phyloP scores from a whole-genome alignment of 495 filamentous ascomycete genomes.

The Pseudoneurospora amorphoporcata region DNA sequence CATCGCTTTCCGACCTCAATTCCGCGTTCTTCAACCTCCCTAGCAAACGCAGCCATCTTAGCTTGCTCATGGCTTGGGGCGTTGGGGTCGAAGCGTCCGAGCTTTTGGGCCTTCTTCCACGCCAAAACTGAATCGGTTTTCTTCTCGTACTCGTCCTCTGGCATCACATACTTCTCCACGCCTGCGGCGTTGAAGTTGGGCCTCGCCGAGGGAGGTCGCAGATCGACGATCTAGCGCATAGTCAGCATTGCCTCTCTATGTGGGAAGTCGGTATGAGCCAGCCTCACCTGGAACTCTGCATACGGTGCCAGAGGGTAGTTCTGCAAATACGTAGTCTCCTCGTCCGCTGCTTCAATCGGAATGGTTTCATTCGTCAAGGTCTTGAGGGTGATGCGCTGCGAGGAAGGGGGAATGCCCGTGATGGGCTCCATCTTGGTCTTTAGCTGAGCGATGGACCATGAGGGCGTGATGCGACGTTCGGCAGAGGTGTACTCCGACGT shows the following conservation, averaged over 20 bases:
- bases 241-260: not conserved
- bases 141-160: slow-evolving; percentile 68
- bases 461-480: slow-evolving; percentile 82
- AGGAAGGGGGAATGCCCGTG: slow-evolving; percentile 77
- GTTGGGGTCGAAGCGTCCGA: slow-evolving; percentile 88
- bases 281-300: slow-evolving; percentile 67
- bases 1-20: slow-evolving; percentile 57
- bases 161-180: slow-evolving; percentile 80
- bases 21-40: slow-evolving; percentile 56
- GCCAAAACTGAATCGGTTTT: slow-evolving; percentile 79
- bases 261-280: not conserved
- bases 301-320: slow-evolving; percentile 57
- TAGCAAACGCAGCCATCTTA: slow-evolving; percentile 53
- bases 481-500: slow-evolving; percentile 63
- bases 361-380: slow-evolving; percentile 43
- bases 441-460: slow-evolving; percentile 80
- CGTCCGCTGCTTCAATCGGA: slow-evolving; percentile 52
- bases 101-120: slow-evolving; percentile 84
- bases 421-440: slow-evolving; percentile 87
- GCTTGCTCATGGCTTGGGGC: slow-evolving; percentile 60
- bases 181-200: slow-evolving; percentile 70
- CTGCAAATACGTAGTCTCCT: slow-evolving; percentile 53
- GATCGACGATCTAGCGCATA: slow-evolving; percentile 60
- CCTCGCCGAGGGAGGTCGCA: slow-evolving; percentile 57
- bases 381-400: slow-evolving; percentile 62